Evolutionary conservation across 495 filamentous ascomycete species (phyloP).

Genomic region (Neurospora terricola): DNA sequence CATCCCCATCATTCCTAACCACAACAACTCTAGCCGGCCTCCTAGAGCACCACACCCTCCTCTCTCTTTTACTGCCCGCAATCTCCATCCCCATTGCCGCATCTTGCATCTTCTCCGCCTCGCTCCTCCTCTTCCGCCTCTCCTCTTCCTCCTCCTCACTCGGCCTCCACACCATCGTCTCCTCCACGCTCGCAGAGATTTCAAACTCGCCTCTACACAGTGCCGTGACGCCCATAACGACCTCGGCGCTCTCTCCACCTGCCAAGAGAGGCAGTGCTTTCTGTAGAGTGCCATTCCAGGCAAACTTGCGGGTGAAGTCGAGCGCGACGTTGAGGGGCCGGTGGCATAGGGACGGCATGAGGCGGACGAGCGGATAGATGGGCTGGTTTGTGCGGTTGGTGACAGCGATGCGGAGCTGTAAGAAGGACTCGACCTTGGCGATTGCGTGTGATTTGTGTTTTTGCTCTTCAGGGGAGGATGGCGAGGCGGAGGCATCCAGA

Average conservation of each 20-base stretch:
- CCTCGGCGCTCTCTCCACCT: conserved; percentile 42
- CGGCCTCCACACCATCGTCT: conserved; percentile 44
- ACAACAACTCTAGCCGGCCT: conserved; percentile 55
- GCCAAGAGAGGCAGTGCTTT: conserved; percentile 53
- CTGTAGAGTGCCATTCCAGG: conserved; percentile 78
- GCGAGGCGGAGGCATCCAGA: conserved; percentile 17
- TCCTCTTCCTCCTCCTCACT: conserved; percentile 11
- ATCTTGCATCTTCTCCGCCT: conserved; percentile 43
- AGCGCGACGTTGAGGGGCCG: conserved; percentile 65
- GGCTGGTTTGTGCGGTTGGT: conserved; percentile 60
- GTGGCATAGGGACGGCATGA: conserved; percentile 67
- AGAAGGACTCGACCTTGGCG: conserved; percentile 60
- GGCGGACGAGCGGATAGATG: conserved; percentile 61
- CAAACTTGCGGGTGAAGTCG: conserved; percentile 73
- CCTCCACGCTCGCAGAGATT: conserved; percentile 71
- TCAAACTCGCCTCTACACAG: conserved; percentile 78
- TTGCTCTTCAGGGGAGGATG: conserved; percentile 11
- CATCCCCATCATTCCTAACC: neutral
- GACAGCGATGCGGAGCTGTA: conserved; percentile 56
- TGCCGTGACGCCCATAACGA: conserved; percentile 55
- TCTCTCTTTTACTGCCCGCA: conserved; percentile 33
- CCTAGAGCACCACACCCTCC: conserved; percentile 64
- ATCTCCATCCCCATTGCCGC: conserved; percentile 34
- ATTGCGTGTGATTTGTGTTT: conserved; percentile 24
- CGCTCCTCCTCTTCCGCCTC: conserved; percentile 16